Conservation (phyloP, 306 rosid species). For the Cajanus cajan region DNA sequence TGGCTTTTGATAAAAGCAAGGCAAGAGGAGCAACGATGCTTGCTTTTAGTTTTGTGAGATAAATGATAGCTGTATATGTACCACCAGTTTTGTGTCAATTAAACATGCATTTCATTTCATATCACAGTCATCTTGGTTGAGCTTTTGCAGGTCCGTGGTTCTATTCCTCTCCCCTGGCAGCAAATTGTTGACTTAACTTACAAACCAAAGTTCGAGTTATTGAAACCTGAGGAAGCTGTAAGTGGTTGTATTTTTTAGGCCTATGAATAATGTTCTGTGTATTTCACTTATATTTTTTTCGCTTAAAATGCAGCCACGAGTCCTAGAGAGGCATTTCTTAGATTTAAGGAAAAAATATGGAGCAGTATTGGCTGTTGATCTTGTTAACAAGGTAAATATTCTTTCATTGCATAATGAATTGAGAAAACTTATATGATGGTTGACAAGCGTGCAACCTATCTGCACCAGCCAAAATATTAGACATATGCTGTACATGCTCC, state of each 20-base stretch:
- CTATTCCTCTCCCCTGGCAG: slow-evolving; percentile 91
- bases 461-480: neutral
- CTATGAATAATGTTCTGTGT: slow-evolving; percentile 17
- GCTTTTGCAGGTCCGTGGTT: slow-evolving; percentile 82
- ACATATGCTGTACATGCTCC: neutral
- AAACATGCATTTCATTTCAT: slow-evolving; percentile 15
- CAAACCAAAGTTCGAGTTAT: slow-evolving; percentile 80
- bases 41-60: slow-evolving; percentile 15
- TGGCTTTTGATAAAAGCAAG: slow-evolving; percentile 9
- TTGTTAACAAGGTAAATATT: slow-evolving; percentile 72
- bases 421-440: slow-evolving; percentile 23
- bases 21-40: slow-evolving; percentile 18
- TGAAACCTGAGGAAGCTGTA: slow-evolving; percentile 83
- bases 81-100: neutral
- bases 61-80: slow-evolving; percentile 3
- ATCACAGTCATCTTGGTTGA: slow-evolving; percentile 17
- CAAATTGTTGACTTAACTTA: slow-evolving; percentile 93
- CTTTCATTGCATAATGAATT: slow-evolving; percentile 22
- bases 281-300: slow-evolving; percentile 42
- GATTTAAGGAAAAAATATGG: slow-evolving; percentile 96
- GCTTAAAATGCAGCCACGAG: slow-evolving; percentile 63
- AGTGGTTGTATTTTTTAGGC: slow-evolving; percentile 45
- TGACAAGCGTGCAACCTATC: slow-evolving; percentile 4
- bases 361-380: slow-evolving; percentile 85
- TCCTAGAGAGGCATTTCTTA: slow-evolving; percentile 83